phyloP scores from a whole-genome alignment of 345 rosid species.

The Stellera chamaejasme region DNA sequence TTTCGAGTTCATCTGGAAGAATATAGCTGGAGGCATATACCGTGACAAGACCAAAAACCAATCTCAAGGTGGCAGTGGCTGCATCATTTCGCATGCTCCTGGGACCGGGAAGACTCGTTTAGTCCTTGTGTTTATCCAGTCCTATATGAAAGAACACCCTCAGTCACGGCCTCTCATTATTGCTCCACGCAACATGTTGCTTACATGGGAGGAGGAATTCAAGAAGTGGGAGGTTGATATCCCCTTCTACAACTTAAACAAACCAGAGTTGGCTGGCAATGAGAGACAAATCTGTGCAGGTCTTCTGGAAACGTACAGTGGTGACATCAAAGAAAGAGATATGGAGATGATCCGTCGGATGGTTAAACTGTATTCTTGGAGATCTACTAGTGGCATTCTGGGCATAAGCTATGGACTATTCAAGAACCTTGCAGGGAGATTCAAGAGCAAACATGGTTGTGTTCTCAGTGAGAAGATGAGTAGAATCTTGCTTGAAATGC shows the following conservation, averaged over 20 bases:
- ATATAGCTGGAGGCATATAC: slow-evolving; percentile 46
- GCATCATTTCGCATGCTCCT: slow-evolving; percentile 82
- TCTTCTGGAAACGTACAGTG: too few species aligned
- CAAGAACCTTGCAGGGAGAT: slow-evolving; percentile 41
- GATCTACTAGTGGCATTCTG: slow-evolving; percentile 36
- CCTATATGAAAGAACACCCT: slow-evolving; percentile 38
- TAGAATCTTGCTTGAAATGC: slow-evolving; percentile 34
- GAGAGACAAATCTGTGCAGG: slow-evolving; percentile 18
- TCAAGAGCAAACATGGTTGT: slow-evolving; percentile 1
- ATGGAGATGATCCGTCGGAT: slow-evolving; percentile 12
- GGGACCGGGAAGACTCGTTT: slow-evolving; percentile 87
- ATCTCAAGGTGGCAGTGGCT: slow-evolving; percentile 36
- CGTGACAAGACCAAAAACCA: slow-evolving; percentile 37
- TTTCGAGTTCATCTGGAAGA: slow-evolving; percentile 73
- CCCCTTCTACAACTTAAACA: slow-evolving; percentile 57
- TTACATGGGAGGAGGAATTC: slow-evolving; percentile 81
- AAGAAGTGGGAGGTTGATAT: slow-evolving; percentile 48
- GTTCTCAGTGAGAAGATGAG: slow-evolving; percentile 4
- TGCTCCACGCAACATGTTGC: slow-evolving; percentile 70
- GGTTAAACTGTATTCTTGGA: slow-evolving; percentile 68
- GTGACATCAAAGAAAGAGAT: too few species aligned
- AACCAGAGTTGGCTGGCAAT: slow-evolving; percentile 30
- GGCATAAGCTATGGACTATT: slow-evolving; percentile 57
- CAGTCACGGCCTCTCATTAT: slow-evolving; percentile 56
- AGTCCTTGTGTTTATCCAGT: slow-evolving; percentile 50